A percentile compares a stretch with the other conserved stretches of the same genome.
These are phyloP conservation scores for Wickerhamiella musiphila DNA, from an alignment of 805 yeast species.

Conservation along the genomic window DNA sequence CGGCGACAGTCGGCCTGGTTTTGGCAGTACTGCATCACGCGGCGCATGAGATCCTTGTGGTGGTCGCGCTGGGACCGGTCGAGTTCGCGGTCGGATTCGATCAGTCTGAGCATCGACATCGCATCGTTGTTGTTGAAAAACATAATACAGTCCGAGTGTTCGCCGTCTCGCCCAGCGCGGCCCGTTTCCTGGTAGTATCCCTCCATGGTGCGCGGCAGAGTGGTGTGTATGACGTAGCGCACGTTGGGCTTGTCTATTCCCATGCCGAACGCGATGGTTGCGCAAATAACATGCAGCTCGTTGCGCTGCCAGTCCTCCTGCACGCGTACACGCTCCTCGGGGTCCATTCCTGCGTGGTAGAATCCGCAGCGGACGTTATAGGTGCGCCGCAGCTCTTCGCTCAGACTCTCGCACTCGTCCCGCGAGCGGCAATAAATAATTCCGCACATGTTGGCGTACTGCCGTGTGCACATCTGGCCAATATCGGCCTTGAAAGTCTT, in stretches of 20 bases:
- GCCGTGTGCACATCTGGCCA: conserved; percentile 13
- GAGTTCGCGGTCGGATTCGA: conserved; percentile 56
- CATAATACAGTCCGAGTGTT: conserved; percentile 63
- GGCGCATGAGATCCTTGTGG: conserved; percentile 58
- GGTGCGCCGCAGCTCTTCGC: conserved; percentile 33
- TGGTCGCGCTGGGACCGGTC: conserved; percentile 49
- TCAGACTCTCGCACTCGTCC: conserved; percentile 68
- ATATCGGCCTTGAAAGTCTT: conserved; percentile 6
- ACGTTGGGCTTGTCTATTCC: conserved; percentile 97
- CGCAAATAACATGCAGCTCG: conserved; percentile 64
- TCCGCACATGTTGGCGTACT: conserved; percentile 49
- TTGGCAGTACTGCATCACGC: conserved; percentile 83
- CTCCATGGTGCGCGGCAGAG: conserved; percentile 78
- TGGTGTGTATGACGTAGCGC: conserved; percentile 73
- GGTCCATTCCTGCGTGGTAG: conserved; percentile 91
- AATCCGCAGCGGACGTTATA: conserved; percentile 49
- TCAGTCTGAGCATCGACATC: conserved; percentile 53
- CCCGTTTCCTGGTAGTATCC: conserved; percentile 98
- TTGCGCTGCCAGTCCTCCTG: conserved; percentile 74
- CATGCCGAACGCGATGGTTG: conserved; percentile 98
- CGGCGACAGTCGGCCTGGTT: conserved; percentile 82
- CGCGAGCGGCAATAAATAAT: conserved; percentile 89
- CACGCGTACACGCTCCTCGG: conserved; percentile 52
- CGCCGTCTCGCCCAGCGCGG: conserved; percentile 94
- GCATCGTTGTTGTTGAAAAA: conserved; percentile 73